Base-by-base conservation (phyloP, 768 basidiomycete species). In the Lactifluus subvellereus region DNA sequence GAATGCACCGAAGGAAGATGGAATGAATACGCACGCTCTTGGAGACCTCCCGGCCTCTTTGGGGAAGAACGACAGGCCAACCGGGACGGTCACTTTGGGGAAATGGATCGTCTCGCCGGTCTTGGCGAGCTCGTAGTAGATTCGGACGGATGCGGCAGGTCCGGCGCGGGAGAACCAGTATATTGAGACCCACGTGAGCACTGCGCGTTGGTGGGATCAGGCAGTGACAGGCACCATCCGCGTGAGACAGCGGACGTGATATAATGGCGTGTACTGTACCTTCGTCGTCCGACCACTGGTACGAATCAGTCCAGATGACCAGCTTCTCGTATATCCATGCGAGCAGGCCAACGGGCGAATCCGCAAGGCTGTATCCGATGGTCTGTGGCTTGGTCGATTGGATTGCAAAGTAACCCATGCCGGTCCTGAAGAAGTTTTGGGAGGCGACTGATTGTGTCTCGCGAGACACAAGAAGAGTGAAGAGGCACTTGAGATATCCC, bases 241-340 rank as follows among this genome's bases (percentile, higher is more conserved):
- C 11, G 40, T 40, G 40, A 40, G 40, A 40, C 40, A 40, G 11
- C 10, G 13, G 4, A 40, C 11, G 13, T 6, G 11, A 9, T 9
- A 40, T 40, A 37, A 37, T 5, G n/a, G 18, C 4, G n/a, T 10
- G 9, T 22, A n/a, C 9, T 10, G n/a, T n/a, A 79, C 85, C 75
- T 72, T 85, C 82, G 32, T 85, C 84, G 52, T 83, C 81, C 11
- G 75, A 74, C 84, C 84, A 86, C 0, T 77, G 76, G 69, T 86
- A 84, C 1, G 69, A 64, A 66, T 85, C 84, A 0, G 74, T 65
- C 75, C 72, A 74, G 1, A 20, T 42, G 2, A 72, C 66, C 22
- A 69, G 68, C 59, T 75, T 74, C 68, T 75, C 74, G 56, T 76
- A 76, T n/a, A 76, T 72, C 75, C 75, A 76, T 2, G 74, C 74